Evolutionary conservation across 306 rosid genomes (phyloP), one percentile per base, ranked within the genome.

Genomic region (Phaseolus lunatus): DNA sequence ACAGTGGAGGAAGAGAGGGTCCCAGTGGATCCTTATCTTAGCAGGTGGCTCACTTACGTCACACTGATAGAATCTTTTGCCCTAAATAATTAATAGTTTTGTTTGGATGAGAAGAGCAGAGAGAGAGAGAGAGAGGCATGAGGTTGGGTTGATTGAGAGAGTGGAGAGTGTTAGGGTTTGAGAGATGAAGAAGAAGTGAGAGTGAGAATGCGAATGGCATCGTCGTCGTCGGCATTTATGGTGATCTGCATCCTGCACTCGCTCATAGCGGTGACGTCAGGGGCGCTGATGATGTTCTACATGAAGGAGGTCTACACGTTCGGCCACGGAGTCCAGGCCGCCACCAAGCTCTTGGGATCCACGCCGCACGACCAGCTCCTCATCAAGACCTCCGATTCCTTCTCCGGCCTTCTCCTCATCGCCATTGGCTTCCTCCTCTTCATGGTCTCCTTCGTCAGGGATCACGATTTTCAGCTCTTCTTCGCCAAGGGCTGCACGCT

Each of bases 331-430:
- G 71, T 71, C 7, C 83, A 83, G 67, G 75, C 82, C 0, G 96
- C 98, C 7, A 81, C 85, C 2, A 89, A 87, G 93, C 96, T 94
- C 0, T 83, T 92, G 63, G 98, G 98, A 14, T 94, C 97, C 0
- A 92, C 96, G 16, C 92, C 98, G 11, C 98, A 94, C 78, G 98
- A 94, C 63, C 98, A 92, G 83, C 94, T 94, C 20, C 84, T 94
- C 74, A 90, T 94, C 67, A 96, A 84, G 78, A 94, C 97, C 86
- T 94, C 96, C 82, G 98, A 89, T 75, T 92, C 98, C 1, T 94
- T 94, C 78, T 94, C 98, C 37, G 98, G 98, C 0, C 14, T 94
- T 54, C 93, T 94, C 5, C 90, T 94, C 9, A 81, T 92, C 11
- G 89, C 94, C 9, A 94, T 94, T 73, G 98, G 98, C 0, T 86